Base-by-base conservation (phyloP, 305 asterid genomes). In the Rubia tinctorum region DNA sequence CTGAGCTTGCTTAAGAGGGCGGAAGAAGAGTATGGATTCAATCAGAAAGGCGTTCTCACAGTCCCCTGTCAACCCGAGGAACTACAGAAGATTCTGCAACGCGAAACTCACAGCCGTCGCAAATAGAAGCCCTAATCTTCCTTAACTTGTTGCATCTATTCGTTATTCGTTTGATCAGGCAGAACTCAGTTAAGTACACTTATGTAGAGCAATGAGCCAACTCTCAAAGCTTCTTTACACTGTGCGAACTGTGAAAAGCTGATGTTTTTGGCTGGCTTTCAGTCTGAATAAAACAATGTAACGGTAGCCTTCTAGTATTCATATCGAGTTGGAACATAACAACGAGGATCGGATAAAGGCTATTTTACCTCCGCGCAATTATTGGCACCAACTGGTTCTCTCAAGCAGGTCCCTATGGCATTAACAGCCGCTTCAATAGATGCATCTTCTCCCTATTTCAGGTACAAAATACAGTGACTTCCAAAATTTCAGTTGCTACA, bases 391-490 rank as follows among this genome's bases (percentile, higher is more conserved):
- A 82, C 86, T 2, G 98, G 98, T 78, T 94, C 99, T 80, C 96
- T 82, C 65, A 88, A 84, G 86, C 98, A 88, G 14, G 82, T 78
- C 10, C 96, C 85, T 73, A 91, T 84, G 22, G 96, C 97, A 85
- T 81, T 77, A 20, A 94, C 99, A 72, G 99, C 97, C 80, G 98
- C 88, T 81, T 94, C 93, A 60, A 91, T 85, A 69, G 97, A 90
- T 71, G 91, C 85, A 69, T 94, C 99, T 81, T 94, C 97, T 64
- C 96, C 99, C 92, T 90, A 75, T 55, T 72, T 47, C 77, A 71
- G 53, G 30, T 72, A 69, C 27, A 58, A 45, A 44, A 37, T 12
- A 72, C 8, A 25, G 30, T 22, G 47, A 20, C 56, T n/a, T 27
- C 61, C n/a, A 1, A 7, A 2, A 10, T 47, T 66, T 72, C 56